Percentiles rank a stretch among this genome's conserved stretches.
Evolutionary conservation across 352 stramenopile species (phyloP).

Genomic region (Phytophthora fragariae): DNA sequence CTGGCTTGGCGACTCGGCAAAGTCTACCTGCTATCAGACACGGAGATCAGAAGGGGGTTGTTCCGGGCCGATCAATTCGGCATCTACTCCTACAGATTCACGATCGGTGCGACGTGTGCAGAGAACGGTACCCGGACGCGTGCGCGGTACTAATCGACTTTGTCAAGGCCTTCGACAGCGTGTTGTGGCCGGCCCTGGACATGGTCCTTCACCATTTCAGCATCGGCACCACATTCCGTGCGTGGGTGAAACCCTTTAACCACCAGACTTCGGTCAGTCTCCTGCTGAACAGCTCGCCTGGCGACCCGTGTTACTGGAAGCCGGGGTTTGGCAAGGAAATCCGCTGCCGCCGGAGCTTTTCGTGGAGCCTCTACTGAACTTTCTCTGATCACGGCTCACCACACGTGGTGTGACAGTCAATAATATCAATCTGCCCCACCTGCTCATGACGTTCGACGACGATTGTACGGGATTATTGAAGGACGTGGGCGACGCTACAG

Average conservation of each 20-base stretch:
- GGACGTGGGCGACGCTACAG: neutral
- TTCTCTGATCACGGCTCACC: neutral
- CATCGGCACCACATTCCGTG: constrained; percentile 14
- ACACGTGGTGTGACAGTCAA: neutral
- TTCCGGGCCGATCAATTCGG: constrained; percentile 4
- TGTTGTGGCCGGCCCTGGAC: constrained; percentile 13
- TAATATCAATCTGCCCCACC: neutral
- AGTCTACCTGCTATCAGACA: constrained; percentile 13
- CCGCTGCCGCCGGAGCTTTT: constrained; percentile 24
- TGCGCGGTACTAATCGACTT: constrained; percentile 10
- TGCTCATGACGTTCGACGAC: constrained; percentile 16
- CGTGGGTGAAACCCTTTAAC: constrained; percentile 25
- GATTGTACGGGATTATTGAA: constrained; percentile 21
- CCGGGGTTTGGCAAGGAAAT: constrained; percentile 19
- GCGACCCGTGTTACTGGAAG: constrained; percentile 13
- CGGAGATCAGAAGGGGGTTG: constrained; percentile 22
- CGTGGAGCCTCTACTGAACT: constrained; percentile 28
- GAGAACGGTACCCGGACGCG: neutral
- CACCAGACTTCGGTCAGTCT: constrained; percentile 13
- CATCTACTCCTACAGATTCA: constrained; percentile 24
- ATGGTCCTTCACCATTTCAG: constrained; percentile 17
- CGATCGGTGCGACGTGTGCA: constrained; percentile 14
- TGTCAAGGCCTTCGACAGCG: constrained; percentile 17
- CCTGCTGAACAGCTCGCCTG: constrained; percentile 18
- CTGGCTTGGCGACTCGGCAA: neutral